Conservation (phyloP, 148 eudicot species). For the Cornus suecica region DNA sequence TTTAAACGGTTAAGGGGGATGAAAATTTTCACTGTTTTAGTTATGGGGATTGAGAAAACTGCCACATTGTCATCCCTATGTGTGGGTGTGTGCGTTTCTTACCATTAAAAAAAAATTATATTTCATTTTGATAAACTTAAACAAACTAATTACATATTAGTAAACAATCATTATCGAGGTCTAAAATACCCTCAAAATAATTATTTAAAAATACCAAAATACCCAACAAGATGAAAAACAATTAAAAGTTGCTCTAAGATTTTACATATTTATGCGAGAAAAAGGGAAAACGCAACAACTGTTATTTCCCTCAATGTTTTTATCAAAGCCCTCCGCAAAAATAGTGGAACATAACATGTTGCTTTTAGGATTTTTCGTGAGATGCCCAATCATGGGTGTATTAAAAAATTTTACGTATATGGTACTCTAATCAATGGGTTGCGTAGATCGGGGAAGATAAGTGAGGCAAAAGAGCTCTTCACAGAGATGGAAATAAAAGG, state of each 20-base stretch:
- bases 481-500: conserved; percentile 62
- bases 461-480: conserved; percentile 67
- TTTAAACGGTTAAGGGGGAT: no score
- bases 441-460: conserved; percentile 56
- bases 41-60: no score
- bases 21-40: no score
- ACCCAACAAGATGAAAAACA: no score
- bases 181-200: no score
- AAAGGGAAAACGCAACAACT: conserved; percentile 56
- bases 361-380: conserved; percentile 67
- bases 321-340: conserved; percentile 85
- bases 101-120: no score
- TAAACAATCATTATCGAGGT: no score
- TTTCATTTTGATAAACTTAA: no score
- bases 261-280: conserved; percentile 76
- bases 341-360: conserved; percentile 58
- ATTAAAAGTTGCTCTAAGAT: conserved; percentile 58
- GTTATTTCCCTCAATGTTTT: conserved; percentile 78
- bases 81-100: no score
- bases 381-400: conserved; percentile 73
- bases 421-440: conserved; percentile 87
- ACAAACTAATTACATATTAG: no score
- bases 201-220: no score
- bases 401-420: conserved; percentile 78
- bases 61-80: no score